A percentile compares a stretch with the other conserved stretches of the same genome.
These are phyloP conservation scores for Candida parachauliodes DNA, from an alignment of 805 yeast genomes.

Conservation along the genomic window DNA sequence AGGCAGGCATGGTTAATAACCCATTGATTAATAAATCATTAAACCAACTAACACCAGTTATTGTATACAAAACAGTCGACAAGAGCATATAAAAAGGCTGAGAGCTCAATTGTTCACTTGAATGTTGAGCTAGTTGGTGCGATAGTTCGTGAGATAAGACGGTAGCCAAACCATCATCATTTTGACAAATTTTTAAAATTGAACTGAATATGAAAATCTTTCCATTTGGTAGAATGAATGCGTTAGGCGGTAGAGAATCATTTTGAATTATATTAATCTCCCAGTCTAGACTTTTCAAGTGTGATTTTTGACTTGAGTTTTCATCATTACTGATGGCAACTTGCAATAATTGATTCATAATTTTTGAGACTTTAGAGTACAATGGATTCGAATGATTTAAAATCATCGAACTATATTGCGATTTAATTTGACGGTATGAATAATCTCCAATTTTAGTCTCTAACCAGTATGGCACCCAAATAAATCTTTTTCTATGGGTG, in stretches of 20 bases:
- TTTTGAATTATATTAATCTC: constrained; percentile 64
- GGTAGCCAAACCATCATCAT: constrained; percentile 93
- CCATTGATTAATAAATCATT: constrained; percentile 53
- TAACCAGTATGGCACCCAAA: constrained; percentile 64
- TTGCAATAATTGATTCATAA: constrained; percentile 63
- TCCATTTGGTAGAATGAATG: constrained; percentile 94
- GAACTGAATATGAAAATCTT: constrained; percentile 86
- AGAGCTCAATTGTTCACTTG: constrained; percentile 75
- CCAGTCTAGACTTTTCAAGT: constrained; percentile 57
- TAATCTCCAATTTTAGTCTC: constrained; percentile 62
- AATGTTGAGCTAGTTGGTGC: constrained; percentile 90
- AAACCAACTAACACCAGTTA: constrained; percentile 58
- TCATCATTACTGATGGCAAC: constrained; percentile 43
- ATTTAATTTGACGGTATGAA: constrained; percentile 58
- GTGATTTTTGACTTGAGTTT: constrained; percentile 28
- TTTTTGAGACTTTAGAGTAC: constrained; percentile 48
- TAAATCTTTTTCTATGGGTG: constrained; percentile 65
- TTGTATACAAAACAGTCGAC: constrained; percentile 49
- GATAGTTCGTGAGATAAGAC: constrained; percentile 91
- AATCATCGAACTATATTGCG: constrained; percentile 48
- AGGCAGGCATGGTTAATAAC: constrained; percentile 72
- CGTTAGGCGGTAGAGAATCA: constrained; percentile 81
- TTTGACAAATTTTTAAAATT: constrained; percentile 70
- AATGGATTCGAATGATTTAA: constrained; percentile 64
- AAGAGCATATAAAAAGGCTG: constrained; percentile 66